A percentile compares a stretch with the other conserved stretches of the same genome.
Evolutionary conservation across 805 yeast species (phyloP).

Genomic region (Vanderwaltozyma yarrowii): DNA sequence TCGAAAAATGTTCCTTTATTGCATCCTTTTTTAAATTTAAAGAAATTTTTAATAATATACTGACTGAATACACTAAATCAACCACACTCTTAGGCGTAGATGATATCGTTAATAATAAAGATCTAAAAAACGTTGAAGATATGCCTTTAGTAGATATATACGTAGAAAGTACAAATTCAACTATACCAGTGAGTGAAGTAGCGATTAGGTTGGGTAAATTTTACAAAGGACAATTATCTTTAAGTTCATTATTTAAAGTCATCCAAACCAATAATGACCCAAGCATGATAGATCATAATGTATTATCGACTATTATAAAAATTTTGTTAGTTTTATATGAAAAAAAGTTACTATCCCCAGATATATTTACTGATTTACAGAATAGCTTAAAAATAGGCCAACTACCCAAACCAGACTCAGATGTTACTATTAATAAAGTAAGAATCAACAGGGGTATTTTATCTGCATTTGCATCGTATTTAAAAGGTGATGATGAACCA

Average conservation of each 20-base stretch:
- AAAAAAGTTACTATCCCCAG: slow-evolving; percentile 60
- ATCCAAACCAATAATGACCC: slow-evolving; percentile 46
- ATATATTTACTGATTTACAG: slow-evolving; percentile 56
- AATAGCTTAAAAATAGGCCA: slow-evolving; percentile 40
- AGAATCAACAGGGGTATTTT: slow-evolving; percentile 71
- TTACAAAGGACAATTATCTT: slow-evolving; percentile 83
- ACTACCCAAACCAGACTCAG: slow-evolving; percentile 56
- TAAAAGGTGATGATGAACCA: slow-evolving; percentile 94
- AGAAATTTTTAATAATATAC: slow-evolving; percentile 50
- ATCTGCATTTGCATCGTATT: slow-evolving; percentile 83
- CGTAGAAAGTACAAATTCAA: slow-evolving; percentile 43
- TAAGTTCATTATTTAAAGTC: slow-evolving; percentile 76
- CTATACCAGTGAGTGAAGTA: slow-evolving; percentile 65
- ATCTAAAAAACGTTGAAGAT: slow-evolving; percentile 17
- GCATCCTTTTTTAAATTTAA: slow-evolving; percentile 54
- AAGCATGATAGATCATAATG: slow-evolving; percentile 28
- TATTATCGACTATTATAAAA: slow-evolving; percentile 54
- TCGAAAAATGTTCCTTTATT: slow-evolving; percentile 75
- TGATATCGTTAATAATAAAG: slow-evolving; percentile 1
- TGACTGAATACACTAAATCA: slow-evolving; percentile 46
- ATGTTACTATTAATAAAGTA: slow-evolving; percentile 49
- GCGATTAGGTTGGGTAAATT: slow-evolving; percentile 82
- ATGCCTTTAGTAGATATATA: slow-evolving; percentile 34
- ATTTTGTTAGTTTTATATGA: slow-evolving; percentile 58
- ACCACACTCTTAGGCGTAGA: slow-evolving; percentile 45